Evolutionary conservation across 106 monocot species (phyloP), one percentile per base, ranked within the genome.

Genomic region (Phalaenopsis aphrodite): DNA sequence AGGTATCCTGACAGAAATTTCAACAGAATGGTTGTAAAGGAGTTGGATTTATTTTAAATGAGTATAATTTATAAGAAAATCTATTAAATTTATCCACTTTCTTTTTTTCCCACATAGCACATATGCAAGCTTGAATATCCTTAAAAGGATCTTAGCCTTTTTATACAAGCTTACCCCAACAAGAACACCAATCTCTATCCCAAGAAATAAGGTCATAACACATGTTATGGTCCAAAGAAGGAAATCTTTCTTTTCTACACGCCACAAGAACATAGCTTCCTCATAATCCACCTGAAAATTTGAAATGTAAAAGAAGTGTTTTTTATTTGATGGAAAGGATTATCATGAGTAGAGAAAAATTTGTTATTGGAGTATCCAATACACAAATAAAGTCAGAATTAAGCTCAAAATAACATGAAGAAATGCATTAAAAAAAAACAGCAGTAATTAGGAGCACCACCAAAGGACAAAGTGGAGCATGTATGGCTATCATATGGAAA

Each of bases 101-200:
- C 0, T 9, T 9, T 48, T 48, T 48, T 48, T 6, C 11, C 8
- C n/a, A n/a, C n/a, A 7, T 9, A 10, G 0, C 11, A 48, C 48
- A 48, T 8, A 7, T 7, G 1, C 6, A 47, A 46, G 23, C 73
- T 68, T 5, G 16, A 73, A 73, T 73, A 42, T 17, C 41, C 18
- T 68, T 68, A 73, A 42, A 42, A 73, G 3, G 24, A 67, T n/a
- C 42, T 74, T 45, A 43, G 38, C 38, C 15, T 15, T 76, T 30
- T 24, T 52, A 76, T 30, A 52, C 9, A 76, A 10, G 39, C 79
- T 85, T 93, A 99, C 99, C 91, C 99, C 99, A 79, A 99, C 86
- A 84, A 99, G 91, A 76, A 99, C 99, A 81, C 99, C 99, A 78
- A 99, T 86, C 78, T 99, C 99, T 72, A 99, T 99, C 39, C 99